Evolutionary conservation across 768 basidiomycete species (phyloP).

Genomic region (Pulveroboletus sp.): DNA sequence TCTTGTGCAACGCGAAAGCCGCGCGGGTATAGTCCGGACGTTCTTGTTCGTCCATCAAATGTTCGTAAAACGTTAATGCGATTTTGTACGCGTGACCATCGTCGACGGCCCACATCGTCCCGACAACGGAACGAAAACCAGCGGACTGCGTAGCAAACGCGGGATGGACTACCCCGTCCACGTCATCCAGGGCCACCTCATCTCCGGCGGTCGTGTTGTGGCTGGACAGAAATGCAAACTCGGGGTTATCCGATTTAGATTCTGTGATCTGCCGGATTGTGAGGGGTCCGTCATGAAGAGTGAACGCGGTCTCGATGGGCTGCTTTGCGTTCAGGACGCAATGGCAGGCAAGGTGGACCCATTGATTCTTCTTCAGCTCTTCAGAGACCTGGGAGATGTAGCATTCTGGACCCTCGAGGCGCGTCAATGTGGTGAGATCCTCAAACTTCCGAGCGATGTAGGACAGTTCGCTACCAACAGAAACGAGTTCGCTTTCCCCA

Average conservation of each 20-base stretch:
- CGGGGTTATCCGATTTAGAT: neutral
- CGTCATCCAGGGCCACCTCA: conserved; percentile 1
- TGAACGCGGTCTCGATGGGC: neutral
- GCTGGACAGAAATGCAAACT: conserved; percentile 4
- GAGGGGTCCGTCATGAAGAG: neutral
- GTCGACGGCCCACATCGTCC: conserved; percentile 3
- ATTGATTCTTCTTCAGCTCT: neutral
- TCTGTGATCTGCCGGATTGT: neutral
- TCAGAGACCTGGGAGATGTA: neutral
- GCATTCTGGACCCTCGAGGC: neutral
- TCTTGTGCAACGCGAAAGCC: neutral
- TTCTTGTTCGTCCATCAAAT: neutral
- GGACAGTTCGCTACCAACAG: neutral
- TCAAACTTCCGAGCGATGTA: neutral
- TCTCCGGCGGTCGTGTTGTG: neutral
- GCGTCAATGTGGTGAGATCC: neutral
- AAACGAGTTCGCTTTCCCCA: neutral
- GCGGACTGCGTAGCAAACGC: conserved; percentile 1
- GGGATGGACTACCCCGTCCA: conserved; percentile 1
- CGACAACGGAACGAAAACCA: conserved; percentile 7
- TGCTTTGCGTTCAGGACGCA: neutral
- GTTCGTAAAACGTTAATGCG: neutral
- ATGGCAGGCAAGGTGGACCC: neutral
- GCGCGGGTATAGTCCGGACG: neutral
- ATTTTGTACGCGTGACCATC: neutral